Conservation (phyloP, 805 yeast species). For the Pichia manshurica region DNA sequence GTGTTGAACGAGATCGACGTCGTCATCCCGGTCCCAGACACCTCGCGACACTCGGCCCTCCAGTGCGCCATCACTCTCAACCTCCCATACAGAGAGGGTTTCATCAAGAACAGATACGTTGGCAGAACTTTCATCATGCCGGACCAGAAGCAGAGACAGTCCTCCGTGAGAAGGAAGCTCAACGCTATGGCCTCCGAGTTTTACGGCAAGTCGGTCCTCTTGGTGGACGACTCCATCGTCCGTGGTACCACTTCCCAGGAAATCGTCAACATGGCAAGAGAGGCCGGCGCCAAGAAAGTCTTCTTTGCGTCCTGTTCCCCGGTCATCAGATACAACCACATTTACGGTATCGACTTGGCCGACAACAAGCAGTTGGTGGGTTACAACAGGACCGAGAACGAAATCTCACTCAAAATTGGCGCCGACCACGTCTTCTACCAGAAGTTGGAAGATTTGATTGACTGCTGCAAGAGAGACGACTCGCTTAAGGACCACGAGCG, state of each 20-base stretch:
- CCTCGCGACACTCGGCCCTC: conserved; percentile 92
- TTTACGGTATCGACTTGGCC: conserved; percentile 96
- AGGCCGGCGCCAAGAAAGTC: conserved; percentile 95
- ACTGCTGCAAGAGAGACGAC: conserved; percentile 54
- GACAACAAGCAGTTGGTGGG: conserved; percentile 93
- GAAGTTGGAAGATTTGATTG: conserved; percentile 72
- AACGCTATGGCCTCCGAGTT: conserved; percentile 96
- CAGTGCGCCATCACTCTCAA: conserved; percentile 81
- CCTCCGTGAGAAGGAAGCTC: conserved; percentile 88
- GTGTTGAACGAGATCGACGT: conserved; percentile 70
- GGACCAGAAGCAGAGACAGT: conserved; percentile 87
- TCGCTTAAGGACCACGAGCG: conserved; percentile 27
- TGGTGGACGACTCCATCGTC: conserved; percentile 96
- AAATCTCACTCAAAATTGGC: conserved; percentile 72
- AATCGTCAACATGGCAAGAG: conserved; percentile 96
- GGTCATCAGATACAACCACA: conserved; percentile 92
- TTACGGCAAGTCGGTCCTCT: conserved; percentile 71
- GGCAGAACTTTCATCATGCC: conserved; percentile 99
- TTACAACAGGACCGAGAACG: conserved; percentile 65
- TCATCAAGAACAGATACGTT: conserved; percentile 92
- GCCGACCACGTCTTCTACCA: conserved; percentile 92
- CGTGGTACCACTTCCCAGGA: conserved; percentile 97
- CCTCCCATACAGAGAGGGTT: conserved; percentile 91
- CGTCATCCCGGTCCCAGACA: conserved; percentile 96
- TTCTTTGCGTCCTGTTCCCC: conserved; percentile 97